phyloP scores from a whole-genome alignment of 2,329 filamentous ascomycete species.

The Conoideocrella luteorostrata region DNA sequence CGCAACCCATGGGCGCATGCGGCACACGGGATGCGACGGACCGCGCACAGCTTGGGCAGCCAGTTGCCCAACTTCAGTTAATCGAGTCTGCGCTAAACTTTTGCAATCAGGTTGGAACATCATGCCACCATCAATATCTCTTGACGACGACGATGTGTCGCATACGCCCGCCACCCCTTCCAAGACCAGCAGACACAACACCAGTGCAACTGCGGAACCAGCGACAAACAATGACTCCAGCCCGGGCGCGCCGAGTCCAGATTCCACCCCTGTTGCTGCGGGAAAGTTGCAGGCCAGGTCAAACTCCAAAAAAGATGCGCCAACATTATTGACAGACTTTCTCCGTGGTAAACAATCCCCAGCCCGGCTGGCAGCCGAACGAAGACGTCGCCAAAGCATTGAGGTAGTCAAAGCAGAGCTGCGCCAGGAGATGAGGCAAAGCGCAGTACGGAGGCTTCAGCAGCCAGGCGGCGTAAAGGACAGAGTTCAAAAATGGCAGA shows the following conservation, averaged over 20 bases:
- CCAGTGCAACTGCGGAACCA: conserved; percentile 4
- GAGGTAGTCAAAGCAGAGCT: conserved; percentile 51
- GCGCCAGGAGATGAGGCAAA: conserved; percentile 50
- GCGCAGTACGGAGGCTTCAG: conserved; percentile 51
- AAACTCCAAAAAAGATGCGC: conserved; percentile 32
- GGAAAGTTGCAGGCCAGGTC: conserved; percentile 25
- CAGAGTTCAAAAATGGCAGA: conserved; percentile 81
- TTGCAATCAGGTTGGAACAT: conserved; percentile 11
- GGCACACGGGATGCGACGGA: neutral
- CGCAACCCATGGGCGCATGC: neutral
- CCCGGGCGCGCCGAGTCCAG: conserved; percentile 25
- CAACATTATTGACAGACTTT: conserved; percentile 50
- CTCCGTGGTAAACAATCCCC: conserved; percentile 50
- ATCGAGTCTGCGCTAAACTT: conserved; percentile 10
- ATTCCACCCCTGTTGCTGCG: conserved; percentile 35
- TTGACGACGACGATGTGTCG: conserved; percentile 15
- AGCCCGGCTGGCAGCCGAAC: conserved; percentile 46
- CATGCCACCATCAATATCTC: conserved; percentile 16
- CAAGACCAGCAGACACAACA: conserved; percentile 5
- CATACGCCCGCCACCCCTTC: conserved; percentile 9
- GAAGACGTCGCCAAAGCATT: conserved; percentile 49
- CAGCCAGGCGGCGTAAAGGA: conserved; percentile 65
- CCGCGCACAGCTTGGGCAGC: neutral
- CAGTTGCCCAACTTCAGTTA: neutral
- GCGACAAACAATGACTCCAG: conserved; percentile 11